Evolutionary conservation across 2,329 filamentous ascomycete species (phyloP).

Genomic region (Neonectria punicea): DNA sequence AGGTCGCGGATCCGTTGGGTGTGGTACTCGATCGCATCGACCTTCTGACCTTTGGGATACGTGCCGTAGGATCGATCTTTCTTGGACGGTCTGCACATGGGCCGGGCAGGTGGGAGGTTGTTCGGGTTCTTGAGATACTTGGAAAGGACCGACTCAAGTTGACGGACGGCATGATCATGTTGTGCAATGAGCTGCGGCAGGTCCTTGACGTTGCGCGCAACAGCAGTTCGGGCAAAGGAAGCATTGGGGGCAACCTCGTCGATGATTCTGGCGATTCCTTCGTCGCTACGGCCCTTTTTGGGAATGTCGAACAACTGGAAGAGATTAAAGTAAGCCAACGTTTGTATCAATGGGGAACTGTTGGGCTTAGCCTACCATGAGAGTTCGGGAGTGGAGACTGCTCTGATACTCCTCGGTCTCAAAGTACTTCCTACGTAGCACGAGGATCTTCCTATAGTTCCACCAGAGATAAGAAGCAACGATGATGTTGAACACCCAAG

Average conservation of each 20-base stretch:
- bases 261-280: conserved; percentile 86
- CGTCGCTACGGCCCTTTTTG: conserved; percentile 79
- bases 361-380: conserved; percentile 63
- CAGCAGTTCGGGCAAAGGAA: conserved; percentile 80
- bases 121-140: conserved; percentile 92
- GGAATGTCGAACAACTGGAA: conserved; percentile 84
- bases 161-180: conserved; percentile 82
- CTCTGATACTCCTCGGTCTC: conserved; percentile 87
- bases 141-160: conserved; percentile 84
- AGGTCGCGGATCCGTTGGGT: conserved; percentile 85
- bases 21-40: conserved; percentile 95
- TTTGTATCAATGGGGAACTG: background rate
- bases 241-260: conserved; percentile 83
- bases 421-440: conserved; percentile 81
- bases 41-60: conserved; percentile 75
- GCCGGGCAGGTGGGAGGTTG: conserved; percentile 79
- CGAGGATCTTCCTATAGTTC: conserved; percentile 82
- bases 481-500: conserved; percentile 76
- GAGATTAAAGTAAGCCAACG: conserved; percentile 21
- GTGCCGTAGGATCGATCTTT: conserved; percentile 75
- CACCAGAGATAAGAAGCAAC: conserved; percentile 87
- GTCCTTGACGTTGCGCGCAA: conserved; percentile 92
- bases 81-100: conserved; percentile 82
- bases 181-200: conserved; percentile 86
- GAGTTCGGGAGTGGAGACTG: conserved; percentile 80